Evolutionary conservation across 805 yeast genomes (phyloP).

Genomic region (Ogataea neopini): DNA sequence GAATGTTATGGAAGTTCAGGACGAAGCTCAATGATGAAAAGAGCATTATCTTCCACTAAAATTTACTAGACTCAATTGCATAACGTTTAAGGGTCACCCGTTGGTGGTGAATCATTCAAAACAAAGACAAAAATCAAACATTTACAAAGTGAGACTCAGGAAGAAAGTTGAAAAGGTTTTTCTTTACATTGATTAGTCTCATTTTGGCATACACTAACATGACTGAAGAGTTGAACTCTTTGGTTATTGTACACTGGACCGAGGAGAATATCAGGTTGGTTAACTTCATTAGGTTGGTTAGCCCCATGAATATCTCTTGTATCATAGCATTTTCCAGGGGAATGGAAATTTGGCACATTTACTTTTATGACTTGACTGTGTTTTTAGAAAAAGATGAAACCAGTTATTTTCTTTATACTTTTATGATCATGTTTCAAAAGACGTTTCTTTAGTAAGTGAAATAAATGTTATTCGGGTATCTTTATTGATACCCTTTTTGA

Average conservation of each 20-base stretch:
- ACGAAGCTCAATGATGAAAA: slow-evolving; percentile 3
- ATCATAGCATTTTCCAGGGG: slow-evolving; percentile 1
- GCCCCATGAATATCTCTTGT: not conserved
- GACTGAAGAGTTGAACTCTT: slow-evolving; percentile 3
- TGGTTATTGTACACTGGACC: slow-evolving; percentile 6
- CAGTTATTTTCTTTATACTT: not conserved
- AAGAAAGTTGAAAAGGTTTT: not conserved
- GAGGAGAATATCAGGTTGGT: not conserved
- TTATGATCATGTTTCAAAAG: not conserved
- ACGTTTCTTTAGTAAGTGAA: not conserved
- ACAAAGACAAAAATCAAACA: not conserved
- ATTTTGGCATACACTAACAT: not conserved
- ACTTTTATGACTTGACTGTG: slow-evolving; percentile 1
- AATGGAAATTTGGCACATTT: not conserved
- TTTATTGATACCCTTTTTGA: not conserved
- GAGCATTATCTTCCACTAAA: not conserved
- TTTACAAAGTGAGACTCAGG: not conserved
- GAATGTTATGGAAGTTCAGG: slow-evolving; percentile 27
- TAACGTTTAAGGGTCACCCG: not conserved
- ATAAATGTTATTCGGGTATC: not conserved
- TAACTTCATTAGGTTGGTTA: not conserved
- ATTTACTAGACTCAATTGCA: slow-evolving; percentile 1
- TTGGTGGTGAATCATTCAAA: not conserved
- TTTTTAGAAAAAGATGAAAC: no score
- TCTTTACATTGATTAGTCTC: not conserved